A percentile compares a stretch with the other conserved stretches of the same genome.
Conservation (phyloP, 139 green algal species). For the Chlamydomonas schloesseri region DNA sequence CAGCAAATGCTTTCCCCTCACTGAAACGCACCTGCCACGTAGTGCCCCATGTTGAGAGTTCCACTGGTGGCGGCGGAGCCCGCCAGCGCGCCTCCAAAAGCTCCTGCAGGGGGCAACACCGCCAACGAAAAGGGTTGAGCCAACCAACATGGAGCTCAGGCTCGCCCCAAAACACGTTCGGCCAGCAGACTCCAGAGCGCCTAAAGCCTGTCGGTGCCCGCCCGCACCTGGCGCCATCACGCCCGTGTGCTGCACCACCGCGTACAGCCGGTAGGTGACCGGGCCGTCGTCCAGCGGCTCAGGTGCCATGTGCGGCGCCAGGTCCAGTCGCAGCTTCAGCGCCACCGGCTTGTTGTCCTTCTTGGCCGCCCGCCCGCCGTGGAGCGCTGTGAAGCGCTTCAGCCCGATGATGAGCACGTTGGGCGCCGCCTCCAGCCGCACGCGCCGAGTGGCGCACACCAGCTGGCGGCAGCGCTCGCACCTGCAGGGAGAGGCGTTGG, state of each 20-base stretch:
- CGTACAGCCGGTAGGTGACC: constrained; percentile 73
- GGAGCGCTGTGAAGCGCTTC: constrained; percentile 59
- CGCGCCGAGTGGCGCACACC: constrained; percentile 30
- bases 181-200: no score
- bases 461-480: constrained; percentile 32
- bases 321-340: constrained; percentile 57
- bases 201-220: no score
- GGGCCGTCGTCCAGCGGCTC: constrained; percentile 44
- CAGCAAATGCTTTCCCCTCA: no score
- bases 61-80: not conserved
- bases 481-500: not conserved
- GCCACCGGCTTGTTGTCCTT: constrained; percentile 57
- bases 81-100: not conserved
- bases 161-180: no score
- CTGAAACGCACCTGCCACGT: not conserved
- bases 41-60: constrained; percentile 24
- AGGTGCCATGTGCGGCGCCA: constrained; percentile 57
- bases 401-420: constrained; percentile 67
- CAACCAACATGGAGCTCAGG: no score
- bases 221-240: not conserved
- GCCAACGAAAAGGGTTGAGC: no score
- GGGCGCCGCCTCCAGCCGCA: constrained; percentile 68
- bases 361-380: constrained; percentile 46
- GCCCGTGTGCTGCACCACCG: constrained; percentile 77
- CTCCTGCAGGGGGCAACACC: not conserved